A percentile compares a stretch with the other conserved stretches of the same genome.
Evolutionary conservation across 2,329 filamentous ascomycete species (phyloP).

Genomic region (Pseudogymnoascus sp.): DNA sequence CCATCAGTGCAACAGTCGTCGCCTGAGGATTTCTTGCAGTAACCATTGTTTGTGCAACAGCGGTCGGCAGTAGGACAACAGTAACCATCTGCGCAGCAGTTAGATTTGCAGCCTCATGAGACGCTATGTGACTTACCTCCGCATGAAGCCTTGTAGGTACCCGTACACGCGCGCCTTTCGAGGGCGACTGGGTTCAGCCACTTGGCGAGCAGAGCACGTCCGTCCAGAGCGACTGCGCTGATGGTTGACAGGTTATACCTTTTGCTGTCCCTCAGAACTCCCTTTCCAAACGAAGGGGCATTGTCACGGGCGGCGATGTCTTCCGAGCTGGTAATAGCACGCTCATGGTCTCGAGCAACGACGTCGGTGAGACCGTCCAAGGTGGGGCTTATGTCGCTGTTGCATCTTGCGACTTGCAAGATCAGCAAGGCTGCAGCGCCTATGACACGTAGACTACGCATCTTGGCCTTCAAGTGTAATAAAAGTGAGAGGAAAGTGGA

Average conservation of each 20-base stretch:
- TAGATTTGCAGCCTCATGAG: background rate
- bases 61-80: background rate
- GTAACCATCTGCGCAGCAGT: background rate
- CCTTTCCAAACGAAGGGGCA: background rate
- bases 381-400: background rate
- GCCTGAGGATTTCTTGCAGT: background rate
- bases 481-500: background rate
- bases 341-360: background rate
- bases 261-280: background rate
- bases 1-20: background rate
- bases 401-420: background rate
- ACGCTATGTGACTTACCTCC: background rate
- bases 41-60: background rate
- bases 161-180: background rate
- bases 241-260: background rate
- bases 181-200: background rate
- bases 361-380: background rate
- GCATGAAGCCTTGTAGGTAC: background rate
- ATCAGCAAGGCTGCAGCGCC: background rate
- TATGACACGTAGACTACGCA: background rate
- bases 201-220: background rate
- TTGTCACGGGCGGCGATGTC: background rate
- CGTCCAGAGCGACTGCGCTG: background rate
- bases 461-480: background rate
- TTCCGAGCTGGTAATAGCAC: background rate